Conservation (phyloP, 176 grass and related monocot species). For the Cenchrus americanus region DNA sequence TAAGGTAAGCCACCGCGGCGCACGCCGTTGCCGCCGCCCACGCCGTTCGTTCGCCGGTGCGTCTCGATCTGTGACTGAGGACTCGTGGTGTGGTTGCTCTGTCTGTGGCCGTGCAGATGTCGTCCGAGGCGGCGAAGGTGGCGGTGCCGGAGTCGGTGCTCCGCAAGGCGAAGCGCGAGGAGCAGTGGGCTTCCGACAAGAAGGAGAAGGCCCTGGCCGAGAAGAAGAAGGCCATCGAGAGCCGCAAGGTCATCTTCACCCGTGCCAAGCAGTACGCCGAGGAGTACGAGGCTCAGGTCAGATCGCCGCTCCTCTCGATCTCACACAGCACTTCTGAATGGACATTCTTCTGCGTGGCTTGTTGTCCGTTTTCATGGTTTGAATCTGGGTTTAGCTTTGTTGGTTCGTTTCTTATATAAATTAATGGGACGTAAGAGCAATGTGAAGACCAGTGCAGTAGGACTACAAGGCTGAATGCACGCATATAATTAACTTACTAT, state of each 20-base stretch:
- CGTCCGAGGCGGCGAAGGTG: conserved; percentile 58
- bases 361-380: neutral
- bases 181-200: conserved; percentile 61
- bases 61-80: neutral
- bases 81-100: neutral
- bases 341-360: neutral
- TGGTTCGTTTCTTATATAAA: neutral
- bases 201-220: conserved; percentile 56
- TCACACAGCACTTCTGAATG: neutral
- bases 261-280: conserved; percentile 70
- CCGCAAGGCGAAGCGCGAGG: conserved; percentile 80
- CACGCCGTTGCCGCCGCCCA: neutral
- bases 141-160: conserved; percentile 74
- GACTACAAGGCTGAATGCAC: neutral
- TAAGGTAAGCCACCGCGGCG: conserved; percentile 27
- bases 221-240: conserved; percentile 60
- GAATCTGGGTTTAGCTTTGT: neutral
- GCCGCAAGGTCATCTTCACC: conserved; percentile 62
- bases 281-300: conserved; percentile 79
- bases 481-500: neutral
- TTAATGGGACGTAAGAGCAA: neutral
- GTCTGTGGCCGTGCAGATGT: conserved; percentile 45
- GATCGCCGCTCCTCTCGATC: neutral
- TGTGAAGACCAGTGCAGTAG: neutral
- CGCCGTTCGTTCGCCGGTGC: neutral